Evolutionary conservation across 495 filamentous ascomycete genomes (phyloP), one percentile per base, ranked within the genome.

Genomic region (Xylaria flabelliformis): DNA sequence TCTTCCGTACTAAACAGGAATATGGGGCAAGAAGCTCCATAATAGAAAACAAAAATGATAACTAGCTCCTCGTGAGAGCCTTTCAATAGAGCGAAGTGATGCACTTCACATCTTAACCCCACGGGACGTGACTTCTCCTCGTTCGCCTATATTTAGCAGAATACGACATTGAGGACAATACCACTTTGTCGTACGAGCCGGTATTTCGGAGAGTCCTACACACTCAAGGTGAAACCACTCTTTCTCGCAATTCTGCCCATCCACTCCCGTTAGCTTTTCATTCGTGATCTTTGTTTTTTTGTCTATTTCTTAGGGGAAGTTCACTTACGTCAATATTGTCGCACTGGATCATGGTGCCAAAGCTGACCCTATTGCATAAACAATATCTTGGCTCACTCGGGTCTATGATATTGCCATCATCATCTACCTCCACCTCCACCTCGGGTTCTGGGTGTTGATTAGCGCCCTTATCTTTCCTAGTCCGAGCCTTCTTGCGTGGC

Each of bases 211-310:
- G 46, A 98, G 83, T 34, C 90, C 93, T 48, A 98, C 91, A 73
- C 95, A 98, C 70, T 90, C 88, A 32, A 98, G 89, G 80, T 98
- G 95, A 82, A 98, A 98, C 95, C 95, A 98, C 83, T 97, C 94
- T 69, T 86, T 83, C 71, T 89, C 85, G 81, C 92, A 95, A 84
- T 92, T 81, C 79, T 79, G 78, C 75, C 64, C 64, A 65, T 55
- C 70, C 71, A 64, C 44, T 64, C 53, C 59, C 62, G 77, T 76
- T 74, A 77, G 72, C 71, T 51, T 76, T 21, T 39, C 58, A 41
- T n/a, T 19, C 6, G 7, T 19, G 39, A 3, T 2, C 1, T 59
- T 59, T 32, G 32, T n/a, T 50, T 50, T 6, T 50, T 50, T 8
- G 44, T 48, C 6, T 48, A 6, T 48, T 48, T 48, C 13, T 19